Base-by-base conservation (phyloP, 2,329 filamentous ascomycete species). In the Aspergillus pseudotamarii region DNA sequence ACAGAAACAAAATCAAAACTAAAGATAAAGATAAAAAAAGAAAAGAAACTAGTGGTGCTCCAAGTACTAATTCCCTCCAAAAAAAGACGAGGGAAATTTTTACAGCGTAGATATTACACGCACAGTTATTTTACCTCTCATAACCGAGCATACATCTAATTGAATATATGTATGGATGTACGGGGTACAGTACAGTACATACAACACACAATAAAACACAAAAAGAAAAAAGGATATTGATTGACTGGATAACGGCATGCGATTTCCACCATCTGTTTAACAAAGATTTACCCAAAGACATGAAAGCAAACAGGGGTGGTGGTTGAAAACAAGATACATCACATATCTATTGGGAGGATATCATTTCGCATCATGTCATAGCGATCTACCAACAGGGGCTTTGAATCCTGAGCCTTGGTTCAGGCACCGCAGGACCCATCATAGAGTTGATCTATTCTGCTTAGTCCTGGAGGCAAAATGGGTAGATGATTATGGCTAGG, bases 261-360 rank as follows among this genome's bases (percentile, higher is more conserved):
- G 12, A 23, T 12, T 26, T 23, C 11, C 8, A 11, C 23, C 43
- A n/a, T 46, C 32, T 41, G 45, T 41, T 59, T n/a, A 30, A 11
- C 45, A 43, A n/a, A 6, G 21, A 46, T 46, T 45, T 21, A 46
- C 12, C 12, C 21, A 50, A 12, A 34, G 26, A 26, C 21, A 41
- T 23, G 11, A 14, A 57, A 43, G 12, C 30, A 45, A 14, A 57
- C 54, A 51, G n/a, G 12, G 21, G 12, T 4, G 6, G 45, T n/a
- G 57, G 46, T 14, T 21, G 46, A 46, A 57, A 59, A 59, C n/a
- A 21, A 34, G 57, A 59, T 53, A 59, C 46, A 59, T 59, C 57
- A 59, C 57, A 46, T 36, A 26, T 59, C n/a, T 26, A 41, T 36
- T 21, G 32, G 55, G 4, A 9, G 55, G 21, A n/a, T 57, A n/a